Evolutionary conservation across 768 basidiomycete genomes (phyloP).

Genomic region (Tylopilus balloui): DNA sequence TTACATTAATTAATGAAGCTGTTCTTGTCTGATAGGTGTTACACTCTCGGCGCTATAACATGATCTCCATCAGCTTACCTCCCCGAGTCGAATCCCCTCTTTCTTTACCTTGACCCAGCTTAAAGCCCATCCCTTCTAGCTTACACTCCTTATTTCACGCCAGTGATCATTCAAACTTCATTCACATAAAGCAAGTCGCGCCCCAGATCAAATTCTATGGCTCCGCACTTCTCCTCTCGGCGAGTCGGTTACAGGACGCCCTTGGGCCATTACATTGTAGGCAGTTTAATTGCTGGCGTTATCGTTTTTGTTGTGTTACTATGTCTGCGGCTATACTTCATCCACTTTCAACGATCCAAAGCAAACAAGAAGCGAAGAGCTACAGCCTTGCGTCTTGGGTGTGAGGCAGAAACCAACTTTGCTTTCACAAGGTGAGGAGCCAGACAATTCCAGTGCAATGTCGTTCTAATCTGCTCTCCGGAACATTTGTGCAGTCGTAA

Average conservation of each 20-base stretch:
- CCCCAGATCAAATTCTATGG: constrained; percentile 15
- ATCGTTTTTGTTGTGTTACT: constrained; percentile 26
- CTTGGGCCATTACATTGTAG: constrained; percentile 40
- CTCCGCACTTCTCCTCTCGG: constrained; percentile 15
- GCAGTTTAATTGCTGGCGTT: constrained; percentile 34
- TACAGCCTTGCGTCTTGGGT: constrained; percentile 35
- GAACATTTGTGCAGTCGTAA: constrained; percentile 39
- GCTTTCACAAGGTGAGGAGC: constrained; percentile 14
- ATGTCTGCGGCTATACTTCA: constrained; percentile 30
- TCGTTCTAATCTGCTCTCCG: neutral
- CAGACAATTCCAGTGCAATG: neutral
- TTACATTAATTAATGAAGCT: neutral
- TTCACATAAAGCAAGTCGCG: neutral
- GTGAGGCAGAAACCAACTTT: constrained; percentile 3
- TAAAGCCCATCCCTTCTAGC: constrained; percentile 4
- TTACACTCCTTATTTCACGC: constrained; percentile 9
- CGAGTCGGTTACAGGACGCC: neutral
- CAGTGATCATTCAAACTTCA: neutral
- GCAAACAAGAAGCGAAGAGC: constrained; percentile 33
- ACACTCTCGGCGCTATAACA: neutral
- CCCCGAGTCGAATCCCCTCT: neutral
- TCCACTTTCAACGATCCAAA: constrained; percentile 41
- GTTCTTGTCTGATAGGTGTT: neutral
- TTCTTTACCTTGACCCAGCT: constrained; percentile 3
- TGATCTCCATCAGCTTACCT: neutral